These are phyloP conservation scores for Melaleuca quinquenervia DNA, from an alignment of 345 rosid genomes.

Conservation along the genomic window DNA sequence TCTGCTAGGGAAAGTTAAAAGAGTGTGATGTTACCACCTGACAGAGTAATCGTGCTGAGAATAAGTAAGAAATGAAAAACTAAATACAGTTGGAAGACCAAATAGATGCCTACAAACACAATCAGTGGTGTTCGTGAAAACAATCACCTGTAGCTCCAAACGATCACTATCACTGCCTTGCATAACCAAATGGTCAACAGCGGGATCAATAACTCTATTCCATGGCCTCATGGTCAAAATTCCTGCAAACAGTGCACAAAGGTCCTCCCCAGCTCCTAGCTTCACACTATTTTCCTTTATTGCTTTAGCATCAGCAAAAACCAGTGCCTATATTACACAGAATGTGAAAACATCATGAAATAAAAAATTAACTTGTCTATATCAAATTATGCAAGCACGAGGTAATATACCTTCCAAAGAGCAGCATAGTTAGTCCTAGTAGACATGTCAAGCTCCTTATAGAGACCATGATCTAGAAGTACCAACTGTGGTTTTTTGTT, in stretches of 20 bases:
- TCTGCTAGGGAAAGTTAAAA: slow-evolving; percentile 19
- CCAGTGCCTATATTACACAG: slow-evolving; percentile 33
- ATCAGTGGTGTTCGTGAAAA: neutral
- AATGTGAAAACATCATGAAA: neutral
- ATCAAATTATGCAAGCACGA: neutral
- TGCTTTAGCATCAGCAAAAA: slow-evolving; percentile 76
- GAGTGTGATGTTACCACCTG: neutral
- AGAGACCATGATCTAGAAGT: slow-evolving; percentile 85
- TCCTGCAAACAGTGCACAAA: slow-evolving; percentile 70
- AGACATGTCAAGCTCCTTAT: slow-evolving; percentile 72
- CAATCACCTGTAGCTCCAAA: slow-evolving; percentile 69
- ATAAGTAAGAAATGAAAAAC: neutral
- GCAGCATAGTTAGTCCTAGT: slow-evolving; percentile 81
- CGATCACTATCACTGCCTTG: slow-evolving; percentile 56
- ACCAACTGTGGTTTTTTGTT: slow-evolving; percentile 78
- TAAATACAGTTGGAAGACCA: neutral
- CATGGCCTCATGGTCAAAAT: slow-evolving; percentile 93
- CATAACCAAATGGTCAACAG: slow-evolving; percentile 86
- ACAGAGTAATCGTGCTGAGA: neutral
- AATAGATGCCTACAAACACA: neutral
- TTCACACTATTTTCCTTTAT: slow-evolving; percentile 76
- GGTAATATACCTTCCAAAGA: slow-evolving; percentile 60
- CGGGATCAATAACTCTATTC: slow-evolving; percentile 67
- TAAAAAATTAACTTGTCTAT: neutral
- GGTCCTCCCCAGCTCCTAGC: slow-evolving; percentile 91